Conservation (phyloP, 192 early-diverging fungal genomes). For the Backusella tuberculispora region DNA sequence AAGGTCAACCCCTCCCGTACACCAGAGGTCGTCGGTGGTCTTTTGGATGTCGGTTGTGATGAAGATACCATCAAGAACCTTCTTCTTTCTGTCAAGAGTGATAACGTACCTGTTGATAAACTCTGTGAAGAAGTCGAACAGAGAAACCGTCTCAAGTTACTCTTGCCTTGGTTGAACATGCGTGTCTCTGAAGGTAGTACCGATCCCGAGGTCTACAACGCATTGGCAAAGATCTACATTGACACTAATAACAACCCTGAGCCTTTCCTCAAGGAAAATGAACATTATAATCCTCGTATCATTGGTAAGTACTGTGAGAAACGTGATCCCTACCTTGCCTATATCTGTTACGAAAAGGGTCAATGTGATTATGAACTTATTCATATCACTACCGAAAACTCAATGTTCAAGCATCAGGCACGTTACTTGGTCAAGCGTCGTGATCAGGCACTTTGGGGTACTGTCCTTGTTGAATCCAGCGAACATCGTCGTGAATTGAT, state of each 20-base stretch:
- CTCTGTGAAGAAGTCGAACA: conserved; percentile 93
- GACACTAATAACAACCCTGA: conserved; percentile 99
- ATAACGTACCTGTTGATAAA: conserved; percentile 78
- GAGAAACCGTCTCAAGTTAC: conserved; percentile 94
- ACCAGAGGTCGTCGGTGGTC: conserved; percentile 92
- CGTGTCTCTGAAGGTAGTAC: conserved; percentile 86
- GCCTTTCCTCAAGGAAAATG: conserved; percentile 88
- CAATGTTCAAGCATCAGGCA: conserved; percentile 99
- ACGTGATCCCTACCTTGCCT: conserved; percentile 96
- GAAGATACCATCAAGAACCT: conserved; percentile 92
- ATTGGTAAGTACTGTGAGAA: conserved; percentile 99
- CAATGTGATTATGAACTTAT: conserved; percentile 95
- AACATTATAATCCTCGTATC: conserved; percentile 85
- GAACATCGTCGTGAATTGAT: conserved; percentile 86
- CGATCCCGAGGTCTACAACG: conserved; percentile 94
- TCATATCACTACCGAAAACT: conserved; percentile 94
- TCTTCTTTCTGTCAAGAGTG: conserved; percentile 80
- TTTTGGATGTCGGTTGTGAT: conserved; percentile 98
- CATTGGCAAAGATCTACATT: conserved; percentile 98
- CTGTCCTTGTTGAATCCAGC: conserved; percentile 80
- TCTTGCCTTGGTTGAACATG: conserved; percentile 93
- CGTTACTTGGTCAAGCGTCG: conserved; percentile 93
- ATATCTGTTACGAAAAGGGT: conserved; percentile 92
- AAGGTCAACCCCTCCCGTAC: conserved; percentile 95
- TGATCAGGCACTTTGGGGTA: conserved; percentile 83